Base-by-base conservation (phyloP, 345 rosid genomes). In the Turnera subulata region DNA sequence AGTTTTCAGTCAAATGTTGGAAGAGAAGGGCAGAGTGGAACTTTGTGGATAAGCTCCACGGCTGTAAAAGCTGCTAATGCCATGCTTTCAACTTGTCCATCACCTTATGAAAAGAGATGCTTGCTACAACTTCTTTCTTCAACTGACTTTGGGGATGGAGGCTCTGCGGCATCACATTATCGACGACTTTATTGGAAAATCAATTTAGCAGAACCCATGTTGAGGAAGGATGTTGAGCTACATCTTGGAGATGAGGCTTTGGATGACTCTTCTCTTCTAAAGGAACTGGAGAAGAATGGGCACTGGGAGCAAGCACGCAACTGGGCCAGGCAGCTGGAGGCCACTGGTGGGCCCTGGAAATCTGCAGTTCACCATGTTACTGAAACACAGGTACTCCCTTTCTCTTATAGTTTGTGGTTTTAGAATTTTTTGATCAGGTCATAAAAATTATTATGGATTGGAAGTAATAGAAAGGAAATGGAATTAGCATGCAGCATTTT, bases 281-380 rank as follows among this genome's bases (percentile, higher is more conserved):
- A 71, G 51, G 96, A 96, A 38, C 66, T 93, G 66, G 96, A 87
- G 72, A 78, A 78, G 77, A 89, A 82, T 61, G 83, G 88, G 59
- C 83, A 80, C 43, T 93, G 99, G 99, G 97, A 93, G 71, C 88
- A 93, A 73, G 97, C 99, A 70, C 91, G 88, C 24, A 89, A 87
- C 78, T 93, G 99, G 99, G 99, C 97, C 26, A 85, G 76, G 70
- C 99, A 93, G 79, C 76, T 93, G 80, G 97, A 87, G 70, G 88
- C 88, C 62, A 78, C 80, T 58, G 90, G 94, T 19, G 90, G 80
- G 71, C 71, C 88, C 61, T 93, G 97, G 97, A 87, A 84, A 60
- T 87, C 88, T 65, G 68, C 84, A 67, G 70, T 74, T 75, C 91
- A 93, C 77, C 96, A 85, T 66, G 97, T 89, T 58, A 85, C 97